Percentiles rank a stretch among this genome's conserved stretches.
phyloP scores from a whole-genome alignment of 225 moss, liverwort and hornwort species.

The Lunularia cruciata region DNA sequence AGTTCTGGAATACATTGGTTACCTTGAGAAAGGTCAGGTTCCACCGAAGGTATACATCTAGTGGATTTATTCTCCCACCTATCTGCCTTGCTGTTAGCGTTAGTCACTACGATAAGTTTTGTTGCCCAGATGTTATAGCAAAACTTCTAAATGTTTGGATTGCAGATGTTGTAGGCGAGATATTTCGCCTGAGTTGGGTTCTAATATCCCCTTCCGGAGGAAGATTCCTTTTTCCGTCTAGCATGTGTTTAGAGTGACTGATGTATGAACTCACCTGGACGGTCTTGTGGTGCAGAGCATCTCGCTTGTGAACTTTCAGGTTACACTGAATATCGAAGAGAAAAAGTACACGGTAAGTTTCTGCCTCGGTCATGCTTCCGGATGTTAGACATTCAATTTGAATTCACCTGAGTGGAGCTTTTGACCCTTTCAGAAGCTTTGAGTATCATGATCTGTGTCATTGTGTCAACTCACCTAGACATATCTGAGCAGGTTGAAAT shows the following conservation, averaged over 20 bases:
- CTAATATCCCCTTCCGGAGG: neutral
- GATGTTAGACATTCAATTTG: neutral
- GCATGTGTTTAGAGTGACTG: too few species aligned
- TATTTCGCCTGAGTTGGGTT: neutral
- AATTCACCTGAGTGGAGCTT: neutral
- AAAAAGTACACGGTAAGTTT: constrained; percentile 76
- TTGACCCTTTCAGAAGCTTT: neutral
- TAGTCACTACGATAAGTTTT: too few species aligned
- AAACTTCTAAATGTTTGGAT: too few species aligned
- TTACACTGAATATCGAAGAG: constrained; percentile 87
- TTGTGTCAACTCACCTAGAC: constrained; percentile 1
- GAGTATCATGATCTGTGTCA: neutral
- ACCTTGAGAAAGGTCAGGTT: constrained; percentile 92
- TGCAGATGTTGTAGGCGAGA: too few species aligned
- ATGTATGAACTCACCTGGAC: neutral
- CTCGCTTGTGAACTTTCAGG: constrained; percentile 73
- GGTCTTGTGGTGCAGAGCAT: constrained; percentile 60
- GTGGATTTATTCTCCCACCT: too few species aligned
- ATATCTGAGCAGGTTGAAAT: constrained; percentile 61
- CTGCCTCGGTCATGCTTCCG: neutral
- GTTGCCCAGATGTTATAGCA: too few species aligned
- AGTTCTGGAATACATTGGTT: constrained; percentile 87
- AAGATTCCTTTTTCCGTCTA: too few species aligned
- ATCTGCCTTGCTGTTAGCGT: too few species aligned
- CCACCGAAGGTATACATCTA: constrained; percentile 77